phyloP scores from a whole-genome alignment of 2,329 filamentous ascomycete species.

The Talaromyces amestolkiae region DNA sequence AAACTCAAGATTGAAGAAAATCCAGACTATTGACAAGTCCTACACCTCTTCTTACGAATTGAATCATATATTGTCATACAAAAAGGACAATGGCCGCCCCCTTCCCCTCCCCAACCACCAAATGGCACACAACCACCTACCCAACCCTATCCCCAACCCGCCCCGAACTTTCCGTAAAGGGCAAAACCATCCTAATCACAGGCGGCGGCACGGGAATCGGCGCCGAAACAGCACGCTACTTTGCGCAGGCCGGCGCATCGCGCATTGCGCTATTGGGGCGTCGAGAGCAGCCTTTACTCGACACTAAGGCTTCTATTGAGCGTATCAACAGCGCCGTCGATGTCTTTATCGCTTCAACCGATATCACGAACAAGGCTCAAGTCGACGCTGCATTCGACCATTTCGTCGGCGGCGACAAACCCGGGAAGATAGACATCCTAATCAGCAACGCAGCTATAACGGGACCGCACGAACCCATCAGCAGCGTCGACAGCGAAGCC shows the following conservation, averaged over 20 bases:
- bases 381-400: not conserved
- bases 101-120: slow-evolving; percentile 42
- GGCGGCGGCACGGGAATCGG: slow-evolving; percentile 50
- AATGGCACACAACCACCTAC: slow-evolving; percentile 24
- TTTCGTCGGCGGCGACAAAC: slow-evolving; percentile 7
- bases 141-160: slow-evolving; percentile 39
- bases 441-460: slow-evolving; percentile 40
- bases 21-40: too few species aligned
- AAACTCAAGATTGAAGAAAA: too few species aligned
- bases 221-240: slow-evolving; percentile 41
- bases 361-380: slow-evolving; percentile 14
- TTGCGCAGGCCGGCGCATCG: slow-evolving; percentile 46
- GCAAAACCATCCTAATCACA: slow-evolving; percentile 45
- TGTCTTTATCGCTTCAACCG: slow-evolving; percentile 27
- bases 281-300: slow-evolving; percentile 32
- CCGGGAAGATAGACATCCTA: slow-evolving; percentile 38
- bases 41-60: too few species aligned
- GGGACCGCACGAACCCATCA: slow-evolving; percentile 29
- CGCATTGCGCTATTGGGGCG: slow-evolving; percentile 48
- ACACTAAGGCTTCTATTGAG: slow-evolving; percentile 39
- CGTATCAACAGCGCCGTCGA: slow-evolving; percentile 36
- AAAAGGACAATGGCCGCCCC: slow-evolving; percentile 26
- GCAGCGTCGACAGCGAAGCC: slow-evolving; percentile 29
- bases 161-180: slow-evolving; percentile 41
- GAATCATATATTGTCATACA: not conserved